phyloP scores from a whole-genome alignment of 352 stramenopile genomes.

The Phytophthora uliginosa region DNA sequence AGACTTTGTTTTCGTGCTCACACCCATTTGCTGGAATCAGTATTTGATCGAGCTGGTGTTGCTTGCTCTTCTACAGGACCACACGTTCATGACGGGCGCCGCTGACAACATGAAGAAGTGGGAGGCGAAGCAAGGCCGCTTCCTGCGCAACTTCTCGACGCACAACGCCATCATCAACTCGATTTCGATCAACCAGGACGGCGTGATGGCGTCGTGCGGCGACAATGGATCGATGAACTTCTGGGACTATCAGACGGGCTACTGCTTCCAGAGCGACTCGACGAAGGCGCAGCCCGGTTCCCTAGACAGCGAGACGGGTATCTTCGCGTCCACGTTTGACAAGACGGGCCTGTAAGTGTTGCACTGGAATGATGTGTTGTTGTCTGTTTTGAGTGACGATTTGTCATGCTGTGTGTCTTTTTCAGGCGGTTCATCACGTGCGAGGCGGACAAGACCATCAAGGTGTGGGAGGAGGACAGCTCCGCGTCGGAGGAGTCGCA shows the following conservation, averaged over 20 bases:
- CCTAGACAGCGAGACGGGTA: slow-evolving; percentile 98
- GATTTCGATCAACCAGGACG: slow-evolving; percentile 98
- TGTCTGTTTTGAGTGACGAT: slow-evolving; percentile 3
- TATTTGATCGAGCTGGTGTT: neutral
- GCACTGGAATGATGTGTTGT: neutral
- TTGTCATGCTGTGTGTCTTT: slow-evolving; percentile 48
- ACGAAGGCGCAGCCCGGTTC: slow-evolving; percentile 97
- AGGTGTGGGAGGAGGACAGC: slow-evolving; percentile 98
- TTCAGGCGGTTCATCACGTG: slow-evolving; percentile 98
- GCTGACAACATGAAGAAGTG: slow-evolving; percentile 99
- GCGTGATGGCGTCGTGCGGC: slow-evolving; percentile 96
- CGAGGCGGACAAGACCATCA: slow-evolving; percentile 99
- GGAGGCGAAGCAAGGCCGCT: slow-evolving; percentile 96
- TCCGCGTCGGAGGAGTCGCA: slow-evolving; percentile 96
- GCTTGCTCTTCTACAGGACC: slow-evolving; percentile 71
- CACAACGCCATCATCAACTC: slow-evolving; percentile 99
- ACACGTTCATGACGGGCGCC: slow-evolving; percentile 97
- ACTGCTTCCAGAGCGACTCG: slow-evolving; percentile 97
- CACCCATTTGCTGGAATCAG: neutral
- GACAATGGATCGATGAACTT: slow-evolving; percentile 99
- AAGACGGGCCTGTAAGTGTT: slow-evolving; percentile 93
- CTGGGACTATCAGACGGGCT: slow-evolving; percentile 99
- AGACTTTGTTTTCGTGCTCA: slow-evolving; percentile 2
- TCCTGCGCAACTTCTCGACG: slow-evolving; percentile 97
- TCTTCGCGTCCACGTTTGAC: slow-evolving; percentile 98